Base-by-base conservation (phyloP, 2,329 filamentous ascomycete species). In the Ophiocordyceps camponoti-saundersi region DNA sequence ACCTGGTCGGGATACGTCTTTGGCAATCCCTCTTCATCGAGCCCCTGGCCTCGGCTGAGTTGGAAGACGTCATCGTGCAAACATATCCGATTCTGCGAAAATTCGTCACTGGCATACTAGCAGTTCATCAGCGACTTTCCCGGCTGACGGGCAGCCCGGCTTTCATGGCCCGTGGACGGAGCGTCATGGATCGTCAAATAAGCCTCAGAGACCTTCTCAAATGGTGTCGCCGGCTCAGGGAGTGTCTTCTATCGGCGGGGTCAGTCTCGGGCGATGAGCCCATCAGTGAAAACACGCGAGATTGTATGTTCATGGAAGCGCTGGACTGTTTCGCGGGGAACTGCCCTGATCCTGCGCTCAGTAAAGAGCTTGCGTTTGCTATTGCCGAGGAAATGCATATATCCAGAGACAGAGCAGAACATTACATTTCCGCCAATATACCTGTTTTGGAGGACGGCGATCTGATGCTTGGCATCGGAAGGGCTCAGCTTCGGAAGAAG, bases 221-320 rank as follows among this genome's bases (percentile, higher is more conserved):
- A 60, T 94, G 92, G 82, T 95, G 88, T 56, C 76, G 79, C 44
- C 77, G 92, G 49, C 69, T 95, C 21, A 72, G 80, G 45, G 70
- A 75, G 46, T 75, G 87, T 16, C 67, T 95, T 21, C 57, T 71
- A 47, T 62, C 71, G 10, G 68, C 74, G 12, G 76, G 79, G 1
- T 77, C 78, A 21, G 80, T 73, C 52, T 82, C 75, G 22, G 78
- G 79, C 12, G 71, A 76, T 20, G 84, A 92, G 59, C 71, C 81
- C 0, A 77, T 88, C 21, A 78, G 72, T n/a, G 84, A 90, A 55
- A 75, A 74, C 2, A 77, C 77, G 1, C 71, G 77, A 52, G 83
- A 95, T 56, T 79, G 83, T 55, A 94, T 96, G 63, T 95, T 95
- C 57, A 77, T 95, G 66, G 92, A 98, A 59, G 85, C 88, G 1